A percentile compares a stretch with the other conserved stretches of the same genome.
phyloP scores from a whole-genome alignment of 495 filamentous ascomycete genomes.

The Penicillium bovifimosum region DNA sequence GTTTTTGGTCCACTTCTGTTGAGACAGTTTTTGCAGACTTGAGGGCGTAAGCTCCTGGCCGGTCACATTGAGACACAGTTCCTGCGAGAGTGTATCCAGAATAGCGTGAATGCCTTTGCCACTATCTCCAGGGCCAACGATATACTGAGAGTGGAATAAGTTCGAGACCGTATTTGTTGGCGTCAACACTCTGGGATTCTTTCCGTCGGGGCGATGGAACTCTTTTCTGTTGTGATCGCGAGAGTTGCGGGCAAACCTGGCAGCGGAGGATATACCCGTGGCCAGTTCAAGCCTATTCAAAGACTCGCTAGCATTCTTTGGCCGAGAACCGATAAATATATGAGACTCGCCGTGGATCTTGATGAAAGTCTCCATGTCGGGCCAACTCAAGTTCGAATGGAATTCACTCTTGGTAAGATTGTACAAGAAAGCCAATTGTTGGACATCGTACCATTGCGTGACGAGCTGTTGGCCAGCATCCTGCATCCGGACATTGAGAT shows the following conservation, averaged over 20 bases:
- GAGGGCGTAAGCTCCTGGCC: slow-evolving; percentile 11
- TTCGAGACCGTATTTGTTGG: slow-evolving; percentile 23
- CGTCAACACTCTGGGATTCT: slow-evolving; percentile 19
- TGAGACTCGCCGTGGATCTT: slow-evolving; percentile 32
- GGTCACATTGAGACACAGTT: slow-evolving; percentile 9
- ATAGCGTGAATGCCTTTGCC: slow-evolving; percentile 17
- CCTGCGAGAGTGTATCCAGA: slow-evolving; percentile 22
- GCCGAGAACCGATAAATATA: slow-evolving; percentile 26
- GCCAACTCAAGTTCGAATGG: slow-evolving; percentile 24
- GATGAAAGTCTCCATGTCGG: slow-evolving; percentile 32
- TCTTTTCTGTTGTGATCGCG: slow-evolving; percentile 7
- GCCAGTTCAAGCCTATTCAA: slow-evolving; percentile 27
- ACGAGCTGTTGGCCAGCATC: slow-evolving; percentile 23
- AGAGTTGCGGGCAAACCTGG: slow-evolving; percentile 25
- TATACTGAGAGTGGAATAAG: slow-evolving; percentile 21
- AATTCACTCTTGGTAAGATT: slow-evolving; percentile 19
- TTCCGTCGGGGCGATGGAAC: slow-evolving; percentile 20
- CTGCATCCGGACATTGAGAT: slow-evolving; percentile 24
- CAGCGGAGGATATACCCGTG: slow-evolving; percentile 22
- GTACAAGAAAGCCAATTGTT: slow-evolving; percentile 26
- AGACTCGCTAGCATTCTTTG: slow-evolving; percentile 22
- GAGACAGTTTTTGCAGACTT: slow-evolving; percentile 16
- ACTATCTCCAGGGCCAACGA: slow-evolving; percentile 7
- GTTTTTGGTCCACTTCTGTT: slow-evolving; percentile 20
- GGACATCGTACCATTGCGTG: slow-evolving; percentile 28